phyloP scores from a whole-genome alignment of 306 rosid genomes.

The Quercus glauca region DNA sequence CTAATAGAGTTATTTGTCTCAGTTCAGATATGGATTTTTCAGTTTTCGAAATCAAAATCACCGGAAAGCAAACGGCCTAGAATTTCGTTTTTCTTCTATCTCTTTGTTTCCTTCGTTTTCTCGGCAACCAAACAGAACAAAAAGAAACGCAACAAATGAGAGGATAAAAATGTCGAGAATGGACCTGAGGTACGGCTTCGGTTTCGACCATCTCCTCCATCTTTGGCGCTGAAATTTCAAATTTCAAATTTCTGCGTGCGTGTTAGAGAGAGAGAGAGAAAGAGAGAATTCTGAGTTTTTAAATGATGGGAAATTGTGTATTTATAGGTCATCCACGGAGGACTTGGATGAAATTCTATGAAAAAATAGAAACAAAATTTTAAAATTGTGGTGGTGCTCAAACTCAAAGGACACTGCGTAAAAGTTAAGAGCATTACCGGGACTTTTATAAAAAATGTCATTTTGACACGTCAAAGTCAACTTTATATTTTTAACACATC shows the following conservation, averaged over 20 bases:
- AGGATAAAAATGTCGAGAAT: constrained; percentile 4
- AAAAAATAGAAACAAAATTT: too few relatives aligned
- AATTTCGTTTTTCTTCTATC: background rate
- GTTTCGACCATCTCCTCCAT: constrained; percentile 91
- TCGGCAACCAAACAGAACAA: constrained; percentile 23
- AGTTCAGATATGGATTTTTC: background rate
- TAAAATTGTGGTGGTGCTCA: too few relatives aligned
- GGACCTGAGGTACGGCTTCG: constrained; percentile 82
- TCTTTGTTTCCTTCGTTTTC: constrained; percentile 9
- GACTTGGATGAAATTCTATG: too few relatives aligned
- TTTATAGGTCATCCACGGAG: too few relatives aligned
- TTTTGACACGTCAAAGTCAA: too few relatives aligned
- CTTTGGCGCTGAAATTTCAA: constrained; percentile 14
- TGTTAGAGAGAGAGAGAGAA: background rate
- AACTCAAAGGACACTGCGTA: too few relatives aligned
- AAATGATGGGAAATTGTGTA: too few relatives aligned
- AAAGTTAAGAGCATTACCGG: too few relatives aligned
- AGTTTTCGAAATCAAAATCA: background rate
- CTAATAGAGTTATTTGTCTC: background rate
- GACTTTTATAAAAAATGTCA: too few relatives aligned
- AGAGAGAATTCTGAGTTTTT: background rate
- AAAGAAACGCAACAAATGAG: constrained; percentile 5
- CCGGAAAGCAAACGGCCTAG: background rate
- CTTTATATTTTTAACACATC: too few relatives aligned
- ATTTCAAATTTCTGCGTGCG: background rate